These are phyloP conservation scores for Seminavis robusta DNA, from an alignment of 108 stramenopile genomes.

Conservation along the genomic window DNA sequence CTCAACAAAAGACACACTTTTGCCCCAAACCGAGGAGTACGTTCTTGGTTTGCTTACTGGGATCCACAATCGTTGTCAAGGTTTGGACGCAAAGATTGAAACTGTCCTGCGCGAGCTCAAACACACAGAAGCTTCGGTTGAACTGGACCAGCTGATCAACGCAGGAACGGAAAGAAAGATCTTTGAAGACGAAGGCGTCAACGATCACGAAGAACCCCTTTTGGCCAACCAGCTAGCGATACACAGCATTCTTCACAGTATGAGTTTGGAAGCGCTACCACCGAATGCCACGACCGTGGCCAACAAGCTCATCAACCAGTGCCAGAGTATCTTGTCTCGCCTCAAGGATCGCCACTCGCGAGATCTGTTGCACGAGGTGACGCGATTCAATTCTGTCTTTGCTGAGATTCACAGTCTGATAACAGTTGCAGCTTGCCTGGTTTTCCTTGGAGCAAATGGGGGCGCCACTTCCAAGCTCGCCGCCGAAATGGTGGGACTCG, in stretches of 20 bases:
- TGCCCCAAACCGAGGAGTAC: not conserved
- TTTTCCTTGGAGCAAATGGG: no score
- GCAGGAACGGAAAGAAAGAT: slow-evolving; percentile 35
- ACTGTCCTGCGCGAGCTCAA: slow-evolving; percentile 6
- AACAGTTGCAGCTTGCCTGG: no score
- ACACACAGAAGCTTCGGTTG: slow-evolving; percentile 1
- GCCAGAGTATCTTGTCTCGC: not conserved
- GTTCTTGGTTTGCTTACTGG: not conserved
- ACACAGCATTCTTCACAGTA: no score
- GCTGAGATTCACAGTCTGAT: slow-evolving; percentile 20
- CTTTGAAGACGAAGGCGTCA: slow-evolving; percentile 63
- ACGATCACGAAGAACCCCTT: slow-evolving; percentile 36
- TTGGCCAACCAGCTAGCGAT: slow-evolving; percentile 33
- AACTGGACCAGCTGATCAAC: slow-evolving; percentile 6
- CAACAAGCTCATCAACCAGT: no score
- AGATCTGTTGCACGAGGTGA: slow-evolving; percentile 17
- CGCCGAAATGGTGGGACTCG: no score
- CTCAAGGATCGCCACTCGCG: not conserved
- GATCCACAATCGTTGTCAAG: not conserved
- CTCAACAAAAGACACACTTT: not conserved
- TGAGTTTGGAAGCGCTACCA: no score
- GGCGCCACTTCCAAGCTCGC: no score
- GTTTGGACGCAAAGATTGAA: slow-evolving; percentile 2
- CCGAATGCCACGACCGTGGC: no score
- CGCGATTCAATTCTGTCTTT: slow-evolving; percentile 23